phyloP scores from a whole-genome alignment of 2,329 filamentous ascomycete genomes.

The Thielaviopsis euricoi region DNA sequence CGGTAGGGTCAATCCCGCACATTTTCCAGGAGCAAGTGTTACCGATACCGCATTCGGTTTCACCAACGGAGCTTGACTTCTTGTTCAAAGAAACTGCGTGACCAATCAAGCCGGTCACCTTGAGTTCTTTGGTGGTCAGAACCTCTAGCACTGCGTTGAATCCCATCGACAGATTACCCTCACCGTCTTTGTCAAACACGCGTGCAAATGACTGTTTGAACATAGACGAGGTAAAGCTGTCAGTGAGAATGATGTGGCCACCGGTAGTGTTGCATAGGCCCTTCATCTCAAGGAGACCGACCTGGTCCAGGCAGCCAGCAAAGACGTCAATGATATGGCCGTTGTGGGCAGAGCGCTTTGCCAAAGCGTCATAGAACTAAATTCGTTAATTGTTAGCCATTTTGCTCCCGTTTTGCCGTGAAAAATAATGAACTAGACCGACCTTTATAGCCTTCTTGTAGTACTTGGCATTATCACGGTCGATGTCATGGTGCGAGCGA shows the following conservation, averaged over 20 bases:
- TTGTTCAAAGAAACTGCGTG: constrained; percentile 96
- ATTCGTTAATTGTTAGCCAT: not conserved
- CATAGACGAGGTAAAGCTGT: constrained; percentile 97
- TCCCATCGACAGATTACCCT: constrained; percentile 91
- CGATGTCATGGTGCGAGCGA: constrained; percentile 95
- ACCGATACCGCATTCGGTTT: constrained; percentile 95
- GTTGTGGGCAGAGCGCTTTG: constrained; percentile 89
- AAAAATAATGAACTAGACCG: too few species aligned
- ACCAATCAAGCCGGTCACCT: constrained; percentile 92
- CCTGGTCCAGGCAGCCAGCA: constrained; percentile 91
- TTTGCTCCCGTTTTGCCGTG: not conserved
- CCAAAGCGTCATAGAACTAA: constrained; percentile 85
- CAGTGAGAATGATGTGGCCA: constrained; percentile 94
- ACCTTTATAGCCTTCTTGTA: constrained; percentile 98
- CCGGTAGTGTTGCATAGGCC: constrained; percentile 89
- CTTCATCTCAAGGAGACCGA: constrained; percentile 96
- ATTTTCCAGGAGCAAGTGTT: constrained; percentile 99
- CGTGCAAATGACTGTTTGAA: constrained; percentile 98
- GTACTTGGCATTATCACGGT: constrained; percentile 97
- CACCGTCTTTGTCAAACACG: constrained; percentile 89
- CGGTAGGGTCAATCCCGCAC: constrained; percentile 88
- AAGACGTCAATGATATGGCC: constrained; percentile 97
- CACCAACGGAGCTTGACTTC: constrained; percentile 90
- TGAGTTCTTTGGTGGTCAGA: constrained; percentile 91
- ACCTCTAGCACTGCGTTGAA: constrained; percentile 96